Percentiles rank a stretch among this genome's conserved stretches.
Evolutionary conservation across 345 rosid genomes (phyloP).

Genomic region (Reutealis trisperma): DNA sequence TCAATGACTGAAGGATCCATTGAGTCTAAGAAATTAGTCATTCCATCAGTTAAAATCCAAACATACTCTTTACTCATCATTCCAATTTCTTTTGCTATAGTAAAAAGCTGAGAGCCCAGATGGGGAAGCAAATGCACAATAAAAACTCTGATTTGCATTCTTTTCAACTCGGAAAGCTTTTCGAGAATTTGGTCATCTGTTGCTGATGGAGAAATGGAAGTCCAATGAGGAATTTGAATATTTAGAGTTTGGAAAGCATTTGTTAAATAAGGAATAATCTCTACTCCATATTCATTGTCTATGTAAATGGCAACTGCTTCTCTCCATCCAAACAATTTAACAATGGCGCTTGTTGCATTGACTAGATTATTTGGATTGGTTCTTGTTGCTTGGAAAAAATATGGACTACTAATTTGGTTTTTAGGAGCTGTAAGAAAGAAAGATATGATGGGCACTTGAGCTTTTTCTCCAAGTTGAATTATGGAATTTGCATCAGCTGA

Average conservation of each 20-base stretch:
- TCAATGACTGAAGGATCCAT: constrained; percentile 2
- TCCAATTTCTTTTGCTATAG: constrained; percentile 18
- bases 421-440: too few relatives aligned
- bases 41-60: constrained; percentile 40
- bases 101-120: constrained; percentile 35
- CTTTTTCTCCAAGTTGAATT: too few relatives aligned
- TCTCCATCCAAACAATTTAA: constrained; percentile 40
- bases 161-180: constrained; percentile 31
- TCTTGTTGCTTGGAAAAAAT: too few relatives aligned
- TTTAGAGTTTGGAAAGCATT: constrained; percentile 33
- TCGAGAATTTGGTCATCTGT: constrained; percentile 13
- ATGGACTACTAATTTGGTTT: too few relatives aligned
- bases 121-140: constrained; percentile 36
- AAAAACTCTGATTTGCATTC: constrained; percentile 40
- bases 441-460: too few relatives aligned
- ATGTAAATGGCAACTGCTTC: constrained; percentile 36
- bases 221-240: constrained; percentile 22
- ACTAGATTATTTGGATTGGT: too few relatives aligned
- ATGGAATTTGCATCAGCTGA: too few relatives aligned
- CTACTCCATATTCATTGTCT: constrained; percentile 38
- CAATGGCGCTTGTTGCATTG: constrained; percentile 1
- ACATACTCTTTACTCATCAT: constrained; percentile 41
- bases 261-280: constrained; percentile 31
- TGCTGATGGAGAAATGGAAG: constrained; percentile 27
- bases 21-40: not conserved